Evolutionary conservation across 2,329 filamentous ascomycete genomes (phyloP), one percentile per base, ranked within the genome.

Genomic region (Amphichorda felina): DNA sequence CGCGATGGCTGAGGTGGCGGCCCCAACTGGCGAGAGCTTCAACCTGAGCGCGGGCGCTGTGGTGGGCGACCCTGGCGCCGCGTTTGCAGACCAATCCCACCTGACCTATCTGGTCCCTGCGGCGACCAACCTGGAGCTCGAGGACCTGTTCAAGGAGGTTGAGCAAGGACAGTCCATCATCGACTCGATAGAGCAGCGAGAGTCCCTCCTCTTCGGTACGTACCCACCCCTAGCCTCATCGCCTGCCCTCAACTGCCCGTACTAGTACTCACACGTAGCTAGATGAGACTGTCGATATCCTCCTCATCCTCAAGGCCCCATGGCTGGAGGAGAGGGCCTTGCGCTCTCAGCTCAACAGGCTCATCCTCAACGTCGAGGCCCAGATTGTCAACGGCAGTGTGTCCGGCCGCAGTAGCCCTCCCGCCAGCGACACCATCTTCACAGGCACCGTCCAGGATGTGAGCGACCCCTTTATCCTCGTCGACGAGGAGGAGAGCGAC

Each of bases 221-320:
- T 55, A 16, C 8, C 32, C 18, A 27, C 27, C 14, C 11, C 13
- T 4, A 69, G n/a, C n/a, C 60, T 50, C 51, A 39, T 36, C 9
- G 14, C 15, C 14, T 11, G 9, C 26, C 14, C 13, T 6, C 1
- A 25, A n/a, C n/a, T n/a, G n/a, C 30, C 17, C 27, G 13, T 7
- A 29, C 18, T 15, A 31, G 5, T 17, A 11, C 14, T 21, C 18
- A 32, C n/a, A n/a, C n/a, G n/a, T n/a, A n/a, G 21, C 21, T 60
- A 87, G 82, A 88, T 70, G 82, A 88, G 63, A 75, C 74, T 18
- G 68, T 82, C 38, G 63, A 78, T 42, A 66, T 86, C 14, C 75
- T 82, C 48, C 61, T 87, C 41, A 64, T 84, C 9, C 66, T 88
- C 38, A 72, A 72, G 47, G 77, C 77, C 8, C 75, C 77, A 4